Base-by-base conservation (phyloP, 768 basidiomycete genomes). In the Xanthoconium stramineum region DNA sequence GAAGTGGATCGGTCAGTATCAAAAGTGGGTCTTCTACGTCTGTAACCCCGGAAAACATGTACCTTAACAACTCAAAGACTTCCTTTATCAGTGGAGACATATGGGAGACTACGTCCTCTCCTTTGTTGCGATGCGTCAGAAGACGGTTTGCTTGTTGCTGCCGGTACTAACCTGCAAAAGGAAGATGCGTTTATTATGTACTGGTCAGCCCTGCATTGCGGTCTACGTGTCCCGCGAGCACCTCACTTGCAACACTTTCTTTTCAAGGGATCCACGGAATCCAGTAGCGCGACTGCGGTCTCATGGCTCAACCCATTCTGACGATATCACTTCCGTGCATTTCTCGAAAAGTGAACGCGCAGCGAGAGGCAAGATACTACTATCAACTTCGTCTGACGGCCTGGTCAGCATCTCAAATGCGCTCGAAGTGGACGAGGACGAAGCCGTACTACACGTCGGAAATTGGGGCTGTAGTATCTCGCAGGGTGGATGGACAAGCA, bases 251-350 rank as follows among this genome's bases (percentile, higher is more conserved):
- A 15, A 32, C 44, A 55, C 50, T 30, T 45, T 28, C 28, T 9
- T 24, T 24, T 49, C 45, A 65, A 94, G 92, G 91, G 94, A 98
- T 69, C 87, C 88, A 19, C 83, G 94, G n/a, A 83, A 84, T 52
- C 84, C 92, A 11, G 78, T 76, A 2, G 77, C 80, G 1, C 88
- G 88, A 5, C 66, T 92, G 2, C 83, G 90, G 33, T 77, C 75
- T n/a, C 94, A 97, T 70, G 75, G 82, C 5, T 91, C 89, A 3
- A 93, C 92, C 0, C 94, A 98, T 66, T 95, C 94, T 3, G 94
- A 98, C 70, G 94, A 98, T 65, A 83, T 98, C 54, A 96, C 94
- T 0, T 77, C 83, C 6, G 70, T 96, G 0, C 80, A 81, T 51
- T 90, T 90, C 53, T 47, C 53, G 39, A 65, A 65, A 24, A 47